phyloP scores from a whole-genome alignment of 2,329 filamentous ascomycete species.

The Colletotrichum eleusines region DNA sequence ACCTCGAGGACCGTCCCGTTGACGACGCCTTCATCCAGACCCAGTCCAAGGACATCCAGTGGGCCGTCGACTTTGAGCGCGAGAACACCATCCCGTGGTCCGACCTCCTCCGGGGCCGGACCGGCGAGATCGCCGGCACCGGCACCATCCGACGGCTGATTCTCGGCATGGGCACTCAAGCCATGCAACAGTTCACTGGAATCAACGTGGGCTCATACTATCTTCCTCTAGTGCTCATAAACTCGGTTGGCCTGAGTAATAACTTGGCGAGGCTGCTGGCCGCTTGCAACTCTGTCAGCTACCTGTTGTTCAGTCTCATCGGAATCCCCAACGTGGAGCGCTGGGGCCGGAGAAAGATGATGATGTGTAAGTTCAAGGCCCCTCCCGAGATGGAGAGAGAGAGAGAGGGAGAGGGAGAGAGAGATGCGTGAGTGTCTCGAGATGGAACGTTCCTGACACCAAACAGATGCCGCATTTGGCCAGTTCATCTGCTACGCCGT shows the following conservation, averaged over 20 bases:
- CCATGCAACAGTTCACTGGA: conserved; percentile 47
- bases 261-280: conserved; percentile 63
- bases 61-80: conserved; percentile 48
- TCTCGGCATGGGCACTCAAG: conserved; percentile 60
- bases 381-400: neutral
- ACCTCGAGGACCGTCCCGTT: conserved; percentile 44
- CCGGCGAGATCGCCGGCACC: conserved; percentile 57
- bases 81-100: conserved; percentile 62
- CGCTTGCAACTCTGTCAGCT: conserved; percentile 57
- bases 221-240: conserved; percentile 63
- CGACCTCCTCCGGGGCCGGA: conserved; percentile 61
- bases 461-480: conserved; percentile 57
- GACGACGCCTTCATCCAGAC: conserved; percentile 46
- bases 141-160: conserved; percentile 63
- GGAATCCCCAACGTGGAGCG: conserved; percentile 48
- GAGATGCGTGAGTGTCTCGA: neutral
- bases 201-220: conserved; percentile 50
- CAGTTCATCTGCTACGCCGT: conserved; percentile 64
- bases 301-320: conserved; percentile 47
- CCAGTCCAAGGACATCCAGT: conserved; percentile 49
- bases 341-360: conserved; percentile 67
- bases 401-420: neutral
- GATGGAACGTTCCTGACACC: neutral
- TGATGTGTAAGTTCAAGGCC: conserved; percentile 58
- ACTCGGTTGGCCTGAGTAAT: conserved; percentile 63